phyloP scores from a whole-genome alignment of 108 stramenopile species.

The Cyclotella kingstonii region DNA sequence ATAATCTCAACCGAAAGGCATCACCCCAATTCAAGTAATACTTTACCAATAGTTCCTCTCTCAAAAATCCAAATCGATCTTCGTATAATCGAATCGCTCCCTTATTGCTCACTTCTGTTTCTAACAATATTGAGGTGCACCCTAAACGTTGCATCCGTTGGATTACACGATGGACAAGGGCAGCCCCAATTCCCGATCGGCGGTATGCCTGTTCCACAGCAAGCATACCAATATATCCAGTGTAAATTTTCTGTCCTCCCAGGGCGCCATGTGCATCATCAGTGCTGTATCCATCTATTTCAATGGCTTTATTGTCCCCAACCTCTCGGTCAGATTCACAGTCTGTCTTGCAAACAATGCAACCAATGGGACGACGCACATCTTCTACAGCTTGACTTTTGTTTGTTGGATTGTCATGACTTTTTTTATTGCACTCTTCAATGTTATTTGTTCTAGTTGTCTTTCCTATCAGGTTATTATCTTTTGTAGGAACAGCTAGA shows the following conservation, averaged over 20 bases:
- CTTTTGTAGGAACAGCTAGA: constrained; percentile 53
- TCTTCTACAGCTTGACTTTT: no score
- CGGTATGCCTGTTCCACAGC: constrained; percentile 69
- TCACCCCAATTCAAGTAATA: constrained; percentile 88
- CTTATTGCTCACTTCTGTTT: constrained; percentile 79
- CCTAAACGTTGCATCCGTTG: constrained; percentile 63
- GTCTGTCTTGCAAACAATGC: constrained; percentile 87
- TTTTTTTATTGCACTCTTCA: constrained; percentile 20
- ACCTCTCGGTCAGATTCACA: constrained; percentile 36
- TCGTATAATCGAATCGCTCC: constrained; percentile 79
- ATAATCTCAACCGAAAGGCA: constrained; percentile 83
- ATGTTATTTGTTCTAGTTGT: constrained; percentile 8
- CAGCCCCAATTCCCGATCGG: constrained; percentile 77
- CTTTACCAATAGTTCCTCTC: constrained; percentile 80
- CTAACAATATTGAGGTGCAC: constrained; percentile 59
- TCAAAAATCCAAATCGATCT: constrained; percentile 75
- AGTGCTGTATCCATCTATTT: neutral
- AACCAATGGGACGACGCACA: constrained; percentile 72
- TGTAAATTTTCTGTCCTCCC: constrained; percentile 14
- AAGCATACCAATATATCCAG: constrained; percentile 80
- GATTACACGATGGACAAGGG: constrained; percentile 64
- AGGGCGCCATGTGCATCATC: no score
- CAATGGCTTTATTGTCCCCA: neutral
- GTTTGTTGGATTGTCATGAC: neutral
- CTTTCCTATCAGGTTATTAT: no score